Percentiles rank a stretch among this genome's conserved stretches.
phyloP scores from a whole-genome alignment of 805 yeast species.

The Candida arabinofermentans region DNA sequence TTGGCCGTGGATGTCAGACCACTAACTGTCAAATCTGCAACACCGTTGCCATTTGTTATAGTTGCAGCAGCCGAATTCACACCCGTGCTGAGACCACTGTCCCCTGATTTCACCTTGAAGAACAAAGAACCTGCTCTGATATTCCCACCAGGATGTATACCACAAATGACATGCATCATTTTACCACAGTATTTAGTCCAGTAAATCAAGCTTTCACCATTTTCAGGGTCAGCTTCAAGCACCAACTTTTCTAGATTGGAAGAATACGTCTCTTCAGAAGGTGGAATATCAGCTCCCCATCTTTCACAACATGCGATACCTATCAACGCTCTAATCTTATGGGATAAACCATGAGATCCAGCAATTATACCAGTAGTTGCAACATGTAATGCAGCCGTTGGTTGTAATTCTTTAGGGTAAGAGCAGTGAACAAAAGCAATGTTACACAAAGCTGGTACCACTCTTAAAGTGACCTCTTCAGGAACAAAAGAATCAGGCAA shows the following conservation, averaged over 20 bases:
- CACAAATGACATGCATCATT: conserved; percentile 73
- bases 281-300: conserved; percentile 79
- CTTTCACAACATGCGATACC: conserved; percentile 75
- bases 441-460: conserved; percentile 70
- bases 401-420: conserved; percentile 72
- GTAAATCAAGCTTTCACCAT: conserved; percentile 49
- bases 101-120: conserved; percentile 34
- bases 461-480: conserved; percentile 48
- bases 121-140: conserved; percentile 56
- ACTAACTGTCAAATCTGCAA: conserved; percentile 10
- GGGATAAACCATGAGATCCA: conserved; percentile 72
- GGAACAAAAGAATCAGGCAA: conserved; percentile 57
- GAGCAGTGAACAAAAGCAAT: conserved; percentile 74
- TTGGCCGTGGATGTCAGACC: conserved; percentile 9
- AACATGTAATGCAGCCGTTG: conserved; percentile 67
- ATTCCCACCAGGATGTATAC: conserved; percentile 79
- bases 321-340: conserved; percentile 63
- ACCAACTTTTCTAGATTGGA: conserved; percentile 46
- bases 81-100: neutral
- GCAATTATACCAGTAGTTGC: conserved; percentile 74
- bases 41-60: conserved; percentile 8
- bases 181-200: conserved; percentile 75
- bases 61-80: conserved; percentile 6
- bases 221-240: conserved; percentile 36
- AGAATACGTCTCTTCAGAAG: conserved; percentile 44